Evolutionary conservation across 163 green algal genomes (phyloP), one percentile per base, ranked within the genome.

Genomic region (Scenedesmus sp.): DNA sequence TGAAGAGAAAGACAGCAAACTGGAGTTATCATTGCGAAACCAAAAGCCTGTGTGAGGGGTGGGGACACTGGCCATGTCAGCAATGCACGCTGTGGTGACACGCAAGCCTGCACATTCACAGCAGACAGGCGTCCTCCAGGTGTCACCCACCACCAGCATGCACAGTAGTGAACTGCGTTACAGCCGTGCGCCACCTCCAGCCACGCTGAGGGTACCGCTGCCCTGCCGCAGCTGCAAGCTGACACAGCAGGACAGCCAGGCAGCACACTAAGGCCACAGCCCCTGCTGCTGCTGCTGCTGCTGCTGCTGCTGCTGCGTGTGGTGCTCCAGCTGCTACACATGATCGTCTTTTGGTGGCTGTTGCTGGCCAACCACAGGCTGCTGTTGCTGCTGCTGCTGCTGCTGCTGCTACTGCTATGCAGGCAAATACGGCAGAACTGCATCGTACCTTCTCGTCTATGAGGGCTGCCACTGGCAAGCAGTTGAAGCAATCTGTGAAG

Each of bases 401-500:
- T 43, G 78, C 78, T 53, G 78, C 42, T 61, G 78, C 78, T 80
- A 33, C 70, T 43, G 70, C 59, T 35, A 16, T 33, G 22, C 13
- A 30, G 6, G 5, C 65, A 37, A 40, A 26, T 81, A 16, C 0
- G n/a, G 37, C 72, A 12, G 13, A 44, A 30, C 72, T 46, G 18
- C 33, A 33, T 26, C 94, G 5, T 83, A 97, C 96, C 95, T 99
- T 99, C 93, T 99, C 98, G 91, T 99, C 98, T 35, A 99, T 97
- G 20, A 99, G 94, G 44, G 98, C 98, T 33, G 96, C 95, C 51
- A 99, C 97, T 22, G 98, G 98, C 88, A 99, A 95, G 94, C 98
- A 99, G 94, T 99, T 99, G 96, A 99, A 99, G 94, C 98, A 99
- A 91, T 99, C 98, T 30, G 98, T 99, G 94, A 99, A 99, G 0